Percentiles rank a stretch among this genome's conserved stretches.
Conservation (phyloP, 1,284 basidiomycete genomes). For the Sanghuangporus weigelae region DNA sequence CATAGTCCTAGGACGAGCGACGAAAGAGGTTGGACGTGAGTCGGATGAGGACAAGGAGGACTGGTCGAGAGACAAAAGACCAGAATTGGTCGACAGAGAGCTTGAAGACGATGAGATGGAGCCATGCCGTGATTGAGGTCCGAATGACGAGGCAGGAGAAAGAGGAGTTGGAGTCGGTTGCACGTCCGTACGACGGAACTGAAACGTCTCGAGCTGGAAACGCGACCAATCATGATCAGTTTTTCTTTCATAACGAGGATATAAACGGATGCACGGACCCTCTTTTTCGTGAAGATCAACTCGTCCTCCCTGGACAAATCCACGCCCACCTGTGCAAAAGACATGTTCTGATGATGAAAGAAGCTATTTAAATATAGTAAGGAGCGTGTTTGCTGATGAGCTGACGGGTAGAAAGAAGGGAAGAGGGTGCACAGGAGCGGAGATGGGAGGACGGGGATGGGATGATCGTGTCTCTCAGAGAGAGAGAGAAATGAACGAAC, state of each 20-base stretch:
- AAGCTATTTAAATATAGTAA: constrained; percentile 1
- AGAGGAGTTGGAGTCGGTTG: constrained; percentile 26
- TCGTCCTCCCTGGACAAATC: constrained; percentile 23
- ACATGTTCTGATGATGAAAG: constrained; percentile 6
- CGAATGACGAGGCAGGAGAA: constrained; percentile 36
- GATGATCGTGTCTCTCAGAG: constrained; percentile 11
- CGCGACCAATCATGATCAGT: constrained; percentile 13
- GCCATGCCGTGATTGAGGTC: constrained; percentile 64
- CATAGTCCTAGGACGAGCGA: constrained; percentile 48
- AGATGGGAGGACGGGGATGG: not conserved
- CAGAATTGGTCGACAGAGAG: constrained; percentile 33
- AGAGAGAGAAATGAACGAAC: constrained; percentile 2
- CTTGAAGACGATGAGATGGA: constrained; percentile 39
- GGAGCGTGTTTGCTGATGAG: constrained; percentile 17
- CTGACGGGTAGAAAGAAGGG: constrained; percentile 10
- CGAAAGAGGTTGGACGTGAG: constrained; percentile 27
- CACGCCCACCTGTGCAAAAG: constrained; percentile 6
- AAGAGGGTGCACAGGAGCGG: constrained; percentile 5
- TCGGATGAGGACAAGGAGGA: constrained; percentile 26
- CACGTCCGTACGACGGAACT: constrained; percentile 38
- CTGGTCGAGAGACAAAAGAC: constrained; percentile 30
- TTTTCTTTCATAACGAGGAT: not conserved
- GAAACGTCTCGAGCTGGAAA: constrained; percentile 59
- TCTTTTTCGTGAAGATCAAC: constrained; percentile 39
- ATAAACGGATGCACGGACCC: constrained; percentile 29